These are phyloP conservation scores for Cantharellus anzutake DNA, from an alignment of 768 basidiomycete species.

Conservation along the genomic window DNA sequence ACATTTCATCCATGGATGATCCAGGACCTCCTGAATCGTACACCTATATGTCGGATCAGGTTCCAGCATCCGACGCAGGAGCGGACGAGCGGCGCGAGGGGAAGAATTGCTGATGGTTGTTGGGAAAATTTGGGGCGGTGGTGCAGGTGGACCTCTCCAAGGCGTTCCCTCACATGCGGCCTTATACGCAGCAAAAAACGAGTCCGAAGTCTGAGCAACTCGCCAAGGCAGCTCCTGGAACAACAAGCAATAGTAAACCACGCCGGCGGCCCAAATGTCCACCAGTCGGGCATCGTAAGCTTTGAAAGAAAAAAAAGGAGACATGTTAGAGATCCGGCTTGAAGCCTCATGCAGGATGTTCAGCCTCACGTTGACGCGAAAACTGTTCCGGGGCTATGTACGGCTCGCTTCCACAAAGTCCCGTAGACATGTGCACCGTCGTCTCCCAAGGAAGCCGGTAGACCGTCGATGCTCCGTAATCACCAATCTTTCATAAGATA, in stretches of 20 bases:
- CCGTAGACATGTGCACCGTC: conserved; percentile 92
- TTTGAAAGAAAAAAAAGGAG: conserved; percentile 16
- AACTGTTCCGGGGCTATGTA: conserved; percentile 99
- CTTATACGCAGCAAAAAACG: conserved; percentile 62
- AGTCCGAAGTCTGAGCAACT: conserved; percentile 68
- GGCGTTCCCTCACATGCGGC: conserved; percentile 18
- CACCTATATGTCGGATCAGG: conserved; percentile 67
- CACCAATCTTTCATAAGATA: conserved; percentile 51
- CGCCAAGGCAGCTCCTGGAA: conserved; percentile 98
- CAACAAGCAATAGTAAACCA: conserved; percentile 97
- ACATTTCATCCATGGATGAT: conserved; percentile 55
- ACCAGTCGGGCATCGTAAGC: conserved; percentile 95
- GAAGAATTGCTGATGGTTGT: conserved; percentile 72
- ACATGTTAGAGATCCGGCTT: background rate
- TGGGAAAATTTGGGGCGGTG: conserved; percentile 25
- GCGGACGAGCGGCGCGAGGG: conserved; percentile 61
- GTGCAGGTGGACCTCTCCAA: conserved; percentile 28
- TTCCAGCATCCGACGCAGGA: conserved; percentile 89
- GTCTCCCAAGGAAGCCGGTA: conserved; percentile 97
- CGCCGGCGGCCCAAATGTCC: conserved; percentile 92
- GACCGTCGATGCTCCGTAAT: conserved; percentile 98
- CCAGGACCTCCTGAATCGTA: conserved; percentile 63
- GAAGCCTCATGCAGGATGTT: background rate
- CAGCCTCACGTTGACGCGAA: conserved; percentile 75
- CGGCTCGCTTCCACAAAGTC: conserved; percentile 91